Evolutionary conservation across 225 moss, liverwort and hornwort species (phyloP), one percentile per base, ranked within the genome.

Genomic region (Polytrichum commune): DNA sequence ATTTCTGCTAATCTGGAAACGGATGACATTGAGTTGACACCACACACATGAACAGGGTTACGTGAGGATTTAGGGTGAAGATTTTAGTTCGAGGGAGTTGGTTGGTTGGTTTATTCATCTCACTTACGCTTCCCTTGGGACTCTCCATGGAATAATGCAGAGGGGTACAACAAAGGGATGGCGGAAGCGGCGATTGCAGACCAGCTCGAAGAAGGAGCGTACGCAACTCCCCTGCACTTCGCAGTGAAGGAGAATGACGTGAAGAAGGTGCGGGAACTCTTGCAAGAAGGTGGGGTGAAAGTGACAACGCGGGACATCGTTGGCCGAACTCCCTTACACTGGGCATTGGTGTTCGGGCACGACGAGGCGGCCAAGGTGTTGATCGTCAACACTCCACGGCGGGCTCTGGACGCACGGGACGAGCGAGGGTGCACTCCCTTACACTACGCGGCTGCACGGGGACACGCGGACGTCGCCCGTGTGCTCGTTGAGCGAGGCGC

Each of bases 291-390:
- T 26, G 80, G 64, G 32, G 71, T 55, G 25, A 64, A 54, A 18
- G 72, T 89, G 58, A 71, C 71, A 0, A 77, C 79, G 53, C 61
- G 80, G 13, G 93, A 93, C 69, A 82, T 70, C 7, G 67, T 80
- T 62, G 89, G 89, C 9, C 85, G 93, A 1, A 91, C 91, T 5
- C 93, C 91, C 7, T 29, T 93, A 29, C 93, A 93, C 57, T 93
- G 91, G 91, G 91, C 93, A 8, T 30, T 91, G 8, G 89, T 89
- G 6, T 88, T 89, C 61, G 86, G 84, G 1, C 74, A 84, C 60
- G 76, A 76, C 22, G 85, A 88, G 46, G 83, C 71, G 0, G 85
- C 91, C 2, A 80, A 69, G 60, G 72, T 72, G 7, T 72, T 93
- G 53, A 86, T 91, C 22, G 63, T 88, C 27, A 91, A 90, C 67